Percentiles rank a stretch among this genome's conserved stretches.
phyloP scores from a whole-genome alignment of 306 rosid genomes.

The Rosa multiflora region DNA sequence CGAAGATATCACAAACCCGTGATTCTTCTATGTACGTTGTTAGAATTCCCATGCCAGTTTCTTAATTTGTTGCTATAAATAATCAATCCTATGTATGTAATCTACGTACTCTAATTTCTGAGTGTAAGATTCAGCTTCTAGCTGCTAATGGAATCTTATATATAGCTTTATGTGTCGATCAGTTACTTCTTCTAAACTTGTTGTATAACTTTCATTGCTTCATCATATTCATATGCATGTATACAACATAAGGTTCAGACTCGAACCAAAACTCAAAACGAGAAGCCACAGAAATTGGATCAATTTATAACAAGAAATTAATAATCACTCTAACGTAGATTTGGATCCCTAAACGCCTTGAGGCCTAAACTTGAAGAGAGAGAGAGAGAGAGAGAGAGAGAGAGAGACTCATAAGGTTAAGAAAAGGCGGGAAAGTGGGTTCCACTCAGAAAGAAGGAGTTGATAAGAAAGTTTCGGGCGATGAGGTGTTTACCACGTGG shows the following conservation, averaged over 20 bases:
- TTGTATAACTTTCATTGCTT: background rate
- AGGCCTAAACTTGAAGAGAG: background rate
- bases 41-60: background rate
- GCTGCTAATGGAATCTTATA: background rate
- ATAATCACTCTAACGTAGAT: background rate
- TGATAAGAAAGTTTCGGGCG: background rate
- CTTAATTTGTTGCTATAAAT: background rate
- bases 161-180: background rate
- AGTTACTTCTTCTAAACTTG: background rate
- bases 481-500: conserved; percentile 12
- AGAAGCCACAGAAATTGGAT: background rate
- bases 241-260: background rate
- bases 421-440: conserved; percentile 34
- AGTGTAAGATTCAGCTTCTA: conserved; percentile 8
- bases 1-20: conserved; percentile 12
- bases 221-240: background rate
- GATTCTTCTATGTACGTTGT: background rate
- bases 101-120: background rate
- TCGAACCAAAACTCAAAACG: too few relatives aligned
- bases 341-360: background rate
- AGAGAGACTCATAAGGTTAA: background rate
- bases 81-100: background rate
- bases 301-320: background rate
- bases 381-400: background rate
- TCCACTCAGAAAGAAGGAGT: background rate